These are phyloP conservation scores for Taxillus chinensis DNA, from an alignment of 164 flowering plant genomes.

Conservation along the genomic window DNA sequence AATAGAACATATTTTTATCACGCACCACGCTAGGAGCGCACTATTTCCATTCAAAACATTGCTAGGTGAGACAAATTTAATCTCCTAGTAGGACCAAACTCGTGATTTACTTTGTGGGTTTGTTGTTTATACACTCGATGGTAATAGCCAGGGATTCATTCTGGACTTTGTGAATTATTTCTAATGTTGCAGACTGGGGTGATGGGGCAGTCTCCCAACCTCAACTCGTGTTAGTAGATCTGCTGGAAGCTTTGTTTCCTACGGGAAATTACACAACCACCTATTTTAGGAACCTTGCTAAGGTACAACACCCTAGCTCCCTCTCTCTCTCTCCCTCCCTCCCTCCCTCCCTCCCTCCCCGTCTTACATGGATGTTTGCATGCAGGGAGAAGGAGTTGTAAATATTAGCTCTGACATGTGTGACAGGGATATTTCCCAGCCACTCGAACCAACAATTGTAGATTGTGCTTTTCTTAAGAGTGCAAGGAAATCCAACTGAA, in stretches of 20 bases:
- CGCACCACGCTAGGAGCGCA: too few species aligned
- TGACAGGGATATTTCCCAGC: constrained; percentile 35
- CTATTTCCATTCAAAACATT: too few species aligned
- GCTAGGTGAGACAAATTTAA: too few species aligned
- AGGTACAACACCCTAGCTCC: constrained; percentile 26
- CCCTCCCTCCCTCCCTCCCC: neutral
- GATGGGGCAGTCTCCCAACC: constrained; percentile 91
- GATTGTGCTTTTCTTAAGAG: constrained; percentile 21
- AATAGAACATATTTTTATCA: too few species aligned
- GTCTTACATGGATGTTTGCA: neutral
- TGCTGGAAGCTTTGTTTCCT: constrained; percentile 69
- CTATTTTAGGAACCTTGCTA: constrained; percentile 73
- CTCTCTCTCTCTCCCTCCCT: neutral
- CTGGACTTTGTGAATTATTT: neutral
- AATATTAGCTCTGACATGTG: constrained; percentile 53
- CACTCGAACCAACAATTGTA: constrained; percentile 60
- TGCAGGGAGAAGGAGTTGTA: constrained; percentile 61
- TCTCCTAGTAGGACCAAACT: too few species aligned
- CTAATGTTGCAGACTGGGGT: constrained; percentile 49
- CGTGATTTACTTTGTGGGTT: too few species aligned
- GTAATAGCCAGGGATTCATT: too few species aligned
- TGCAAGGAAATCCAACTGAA: too few species aligned
- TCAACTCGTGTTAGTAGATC: constrained; percentile 77
- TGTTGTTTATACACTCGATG: too few species aligned
- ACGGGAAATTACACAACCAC: constrained; percentile 70